Evolutionary conservation across 306 rosid genomes (phyloP).

Genomic region (Casuarina equisetifolia): DNA sequence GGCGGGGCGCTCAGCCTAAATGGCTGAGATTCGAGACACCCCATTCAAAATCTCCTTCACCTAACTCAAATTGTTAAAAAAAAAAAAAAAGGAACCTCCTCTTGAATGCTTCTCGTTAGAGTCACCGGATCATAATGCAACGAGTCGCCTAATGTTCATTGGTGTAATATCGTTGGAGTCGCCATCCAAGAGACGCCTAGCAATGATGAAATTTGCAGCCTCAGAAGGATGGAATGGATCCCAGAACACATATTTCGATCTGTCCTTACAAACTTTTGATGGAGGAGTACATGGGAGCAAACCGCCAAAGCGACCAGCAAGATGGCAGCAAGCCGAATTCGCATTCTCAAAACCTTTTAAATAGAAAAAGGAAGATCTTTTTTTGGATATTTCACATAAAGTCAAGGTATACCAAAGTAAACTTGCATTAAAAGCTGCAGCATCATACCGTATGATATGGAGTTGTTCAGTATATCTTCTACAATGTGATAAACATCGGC

Average conservation of each 20-base stretch:
- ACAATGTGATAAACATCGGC: conserved; percentile 63
- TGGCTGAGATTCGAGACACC: too few relatives aligned
- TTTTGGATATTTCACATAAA: not conserved
- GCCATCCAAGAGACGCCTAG: conserved; percentile 52
- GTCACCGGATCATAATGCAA: conserved; percentile 24
- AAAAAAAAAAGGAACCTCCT: not conserved
- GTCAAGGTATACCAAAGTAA: not conserved
- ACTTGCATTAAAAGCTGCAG: not conserved
- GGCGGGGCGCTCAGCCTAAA: too few relatives aligned
- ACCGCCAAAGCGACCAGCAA: conserved; percentile 64
- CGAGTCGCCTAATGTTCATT: conserved; percentile 45
- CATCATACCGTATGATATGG: conserved; percentile 42
- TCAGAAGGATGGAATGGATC: conserved; percentile 70
- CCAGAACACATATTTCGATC: conserved; percentile 69
- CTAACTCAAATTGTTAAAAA: too few relatives aligned
- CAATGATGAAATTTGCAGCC: conserved; percentile 51
- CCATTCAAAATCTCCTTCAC: too few relatives aligned
- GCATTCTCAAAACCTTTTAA: conserved; percentile 57
- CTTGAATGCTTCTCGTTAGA: not conserved
- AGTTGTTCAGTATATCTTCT: conserved; percentile 52
- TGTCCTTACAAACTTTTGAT: conserved; percentile 55
- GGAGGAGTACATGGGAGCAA: conserved; percentile 50
- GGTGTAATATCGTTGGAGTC: conserved; percentile 51
- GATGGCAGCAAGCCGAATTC: conserved; percentile 56
- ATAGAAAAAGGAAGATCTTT: not conserved